Evolutionary conservation across 371 early-diverging fungal genomes (phyloP).

Genomic region (Circinella minor): DNA sequence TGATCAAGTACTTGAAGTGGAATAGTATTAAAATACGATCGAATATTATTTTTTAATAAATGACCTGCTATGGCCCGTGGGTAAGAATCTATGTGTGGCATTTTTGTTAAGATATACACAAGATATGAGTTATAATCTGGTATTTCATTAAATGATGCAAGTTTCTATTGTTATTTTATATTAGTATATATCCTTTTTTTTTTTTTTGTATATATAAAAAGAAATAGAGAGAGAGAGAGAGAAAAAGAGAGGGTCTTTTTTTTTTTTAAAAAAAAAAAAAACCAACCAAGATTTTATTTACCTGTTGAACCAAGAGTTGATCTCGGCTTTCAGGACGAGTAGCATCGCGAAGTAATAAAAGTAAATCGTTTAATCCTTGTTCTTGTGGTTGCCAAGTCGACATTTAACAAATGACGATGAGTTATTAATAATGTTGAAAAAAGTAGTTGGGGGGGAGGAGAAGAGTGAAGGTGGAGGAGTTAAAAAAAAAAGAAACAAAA

Average conservation of each 20-base stretch:
- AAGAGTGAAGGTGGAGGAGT: background rate
- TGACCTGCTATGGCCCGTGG: conserved; percentile 87
- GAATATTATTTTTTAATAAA: conserved; percentile 84
- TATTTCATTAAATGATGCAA: conserved; percentile 76
- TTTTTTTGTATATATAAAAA: background rate
- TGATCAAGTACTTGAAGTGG: conserved; percentile 68
- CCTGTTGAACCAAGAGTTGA: conserved; percentile 41
- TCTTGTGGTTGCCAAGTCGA: conserved; percentile 48
- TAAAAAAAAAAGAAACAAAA: background rate
- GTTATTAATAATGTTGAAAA: background rate
- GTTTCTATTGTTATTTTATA: conserved; percentile 55
- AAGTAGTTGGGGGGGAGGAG: background rate
- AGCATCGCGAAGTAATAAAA: conserved; percentile 42
- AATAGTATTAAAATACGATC: conserved; percentile 56
- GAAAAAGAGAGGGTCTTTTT: background rate
- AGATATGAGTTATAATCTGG: conserved; percentile 91
- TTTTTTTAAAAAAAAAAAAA: no score
- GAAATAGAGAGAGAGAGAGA: background rate
- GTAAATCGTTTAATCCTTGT: conserved; percentile 36
- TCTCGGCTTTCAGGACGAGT: conserved; percentile 37
- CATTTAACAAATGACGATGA: conserved; percentile 13
- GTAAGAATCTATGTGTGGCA: conserved; percentile 56
- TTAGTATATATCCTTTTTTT: no score
- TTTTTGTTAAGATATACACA: conserved; percentile 75
- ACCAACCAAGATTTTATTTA: conserved; percentile 18